Percentiles rank a stretch among this genome's conserved stretches.
phyloP scores from a whole-genome alignment of 192 early-diverging fungal genomes.

The Geranomyces variabilis region DNA sequence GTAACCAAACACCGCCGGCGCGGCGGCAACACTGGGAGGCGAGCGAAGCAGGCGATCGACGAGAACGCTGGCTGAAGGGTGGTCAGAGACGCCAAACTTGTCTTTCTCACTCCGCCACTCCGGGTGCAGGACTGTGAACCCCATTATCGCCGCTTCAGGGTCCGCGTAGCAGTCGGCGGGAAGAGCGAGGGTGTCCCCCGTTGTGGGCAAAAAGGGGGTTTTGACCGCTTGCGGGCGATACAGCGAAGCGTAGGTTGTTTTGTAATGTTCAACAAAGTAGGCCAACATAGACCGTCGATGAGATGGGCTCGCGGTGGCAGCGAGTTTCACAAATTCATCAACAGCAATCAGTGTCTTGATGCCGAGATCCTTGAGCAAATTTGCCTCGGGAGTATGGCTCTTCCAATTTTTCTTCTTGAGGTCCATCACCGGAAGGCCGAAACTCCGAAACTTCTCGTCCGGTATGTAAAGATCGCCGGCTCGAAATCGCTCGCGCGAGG shows the following conservation, averaged over 20 bases:
- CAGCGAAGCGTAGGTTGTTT: conserved; percentile 51
- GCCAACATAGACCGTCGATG: conserved; percentile 56
- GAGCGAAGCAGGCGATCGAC: conserved; percentile 32
- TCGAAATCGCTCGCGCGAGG: conserved; percentile 49
- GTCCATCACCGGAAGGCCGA: conserved; percentile 69
- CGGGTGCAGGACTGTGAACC: conserved; percentile 64
- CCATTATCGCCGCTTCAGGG: conserved; percentile 62
- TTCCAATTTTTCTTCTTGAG: conserved; percentile 65
- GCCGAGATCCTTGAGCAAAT: conserved; percentile 44
- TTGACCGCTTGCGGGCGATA: conserved; percentile 57
- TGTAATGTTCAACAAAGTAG: conserved; percentile 75
- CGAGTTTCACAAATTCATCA: conserved; percentile 37
- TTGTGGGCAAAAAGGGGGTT: conserved; percentile 63
- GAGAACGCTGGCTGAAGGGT: conserved; percentile 55
- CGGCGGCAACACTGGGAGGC: conserved; percentile 46
- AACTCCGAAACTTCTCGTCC: conserved; percentile 51
- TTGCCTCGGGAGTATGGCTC: conserved; percentile 40
- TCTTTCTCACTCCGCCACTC: conserved; percentile 54
- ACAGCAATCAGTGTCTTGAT: conserved; percentile 41
- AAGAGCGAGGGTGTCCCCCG: conserved; percentile 36
- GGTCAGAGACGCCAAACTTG: conserved; percentile 67
- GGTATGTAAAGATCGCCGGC: conserved; percentile 74
- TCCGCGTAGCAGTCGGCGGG: conserved; percentile 72
- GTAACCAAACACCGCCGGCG: conserved; percentile 67
- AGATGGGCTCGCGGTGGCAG: conserved; percentile 15